Base-by-base conservation (phyloP, 2,329 filamentous ascomycete species). In the Cryphonectria japonica region DNA sequence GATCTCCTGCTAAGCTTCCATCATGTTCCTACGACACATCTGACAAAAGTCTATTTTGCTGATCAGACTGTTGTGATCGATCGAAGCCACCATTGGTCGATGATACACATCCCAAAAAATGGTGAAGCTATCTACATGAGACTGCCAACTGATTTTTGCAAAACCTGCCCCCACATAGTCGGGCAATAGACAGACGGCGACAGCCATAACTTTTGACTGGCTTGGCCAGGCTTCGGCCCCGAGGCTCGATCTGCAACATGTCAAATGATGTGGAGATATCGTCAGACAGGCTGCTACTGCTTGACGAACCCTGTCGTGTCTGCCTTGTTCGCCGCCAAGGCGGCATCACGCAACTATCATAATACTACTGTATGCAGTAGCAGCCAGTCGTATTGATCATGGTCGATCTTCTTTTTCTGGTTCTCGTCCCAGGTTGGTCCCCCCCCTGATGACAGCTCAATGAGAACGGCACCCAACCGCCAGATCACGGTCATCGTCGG, bases 61-160 rank as follows among this genome's bases (percentile, higher is more conserved):
- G 46, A 66, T 37, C 64, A 57, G 46, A n/a, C 50, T 41, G 46
- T 54, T 54, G n/a, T 9, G 50, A 41, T 57, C 64, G 14, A 66
- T 39, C 62, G 9, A 46, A 29, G 26, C 19, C 54, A 32, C 34
- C 22, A 14, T 26, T 63, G 22, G 19, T 16, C 60, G 34, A 64
- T 43, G 13, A 16, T 29, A 13, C 62, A 65, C n/a, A 6, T 29
- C 34, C 43, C 62, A n/a, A n/a, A 22, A 7, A 50, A 16, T 14
- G 16, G 63, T 50, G 43, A 52, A 19, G n/a, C n/a, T 41, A 22
- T 32, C 16, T 65, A 65, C 63, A 46, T 65, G 63, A 50, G 37
- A 50, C 50, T 59, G 65, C 26, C 65, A 67, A n/a, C 52, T 60
- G 65, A 67, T 67, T 37, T 66, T 37, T 16, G 46, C 11, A 26